A percentile compares a stretch with the other conserved stretches of the same genome.
These are phyloP conservation scores for Lichenothelia convexa DNA, from an alignment of 495 filamentous ascomycete species.

Conservation along the genomic window DNA sequence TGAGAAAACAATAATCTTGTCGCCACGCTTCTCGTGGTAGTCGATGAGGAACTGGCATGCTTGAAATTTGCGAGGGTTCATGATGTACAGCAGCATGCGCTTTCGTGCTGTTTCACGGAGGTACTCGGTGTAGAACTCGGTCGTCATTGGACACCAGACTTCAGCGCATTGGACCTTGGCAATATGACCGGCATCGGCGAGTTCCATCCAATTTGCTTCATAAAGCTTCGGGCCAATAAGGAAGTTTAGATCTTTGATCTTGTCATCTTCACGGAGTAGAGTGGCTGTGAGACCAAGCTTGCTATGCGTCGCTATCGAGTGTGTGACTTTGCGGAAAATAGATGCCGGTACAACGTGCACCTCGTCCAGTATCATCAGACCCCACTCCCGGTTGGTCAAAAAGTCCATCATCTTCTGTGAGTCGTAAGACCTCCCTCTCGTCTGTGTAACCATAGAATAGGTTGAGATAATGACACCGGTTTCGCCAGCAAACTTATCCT, in stretches of 20 bases:
- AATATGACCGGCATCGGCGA: conserved; percentile 92
- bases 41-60: conserved; percentile 93
- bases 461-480: conserved; percentile 95
- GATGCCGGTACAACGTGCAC: conserved; percentile 95
- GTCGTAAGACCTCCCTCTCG: conserved; percentile 70
- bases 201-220: conserved; percentile 98
- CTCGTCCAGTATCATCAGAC: conserved; percentile 92
- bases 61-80: conserved; percentile 97
- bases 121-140: conserved; percentile 94
- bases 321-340: conserved; percentile 87
- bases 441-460: conserved; percentile 94
- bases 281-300: conserved; percentile 97
- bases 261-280: conserved; percentile 88
- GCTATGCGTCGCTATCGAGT: conserved; percentile 76
- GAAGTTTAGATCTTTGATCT: conserved; percentile 94
- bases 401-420: conserved; percentile 98
- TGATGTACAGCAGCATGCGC: conserved; percentile 66
- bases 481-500: conserved; percentile 61
- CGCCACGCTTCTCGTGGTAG: conserved; percentile 87
- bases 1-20: conserved; percentile 98
- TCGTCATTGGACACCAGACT: conserved; percentile 98
- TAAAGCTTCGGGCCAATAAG: conserved; percentile 95
- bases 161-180: conserved; percentile 95
- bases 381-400: conserved; percentile 82
- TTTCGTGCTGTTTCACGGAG: conserved; percentile 52